phyloP scores from a whole-genome alignment of 2,329 filamentous ascomycete genomes.

The Beauveria pseudobassiana region DNA sequence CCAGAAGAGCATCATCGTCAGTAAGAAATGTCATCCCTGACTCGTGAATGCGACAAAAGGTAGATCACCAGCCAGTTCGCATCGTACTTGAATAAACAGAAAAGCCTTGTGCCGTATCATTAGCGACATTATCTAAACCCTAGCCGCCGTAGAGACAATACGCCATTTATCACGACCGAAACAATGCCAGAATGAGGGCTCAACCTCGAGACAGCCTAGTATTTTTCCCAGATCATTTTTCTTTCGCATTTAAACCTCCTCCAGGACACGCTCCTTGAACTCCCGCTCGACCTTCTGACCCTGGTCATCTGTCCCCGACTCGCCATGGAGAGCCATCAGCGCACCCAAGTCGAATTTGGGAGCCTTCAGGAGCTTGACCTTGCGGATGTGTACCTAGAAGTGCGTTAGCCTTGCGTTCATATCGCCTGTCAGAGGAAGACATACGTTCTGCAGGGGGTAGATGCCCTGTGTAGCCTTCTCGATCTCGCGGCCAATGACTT shows the following conservation, averaged over 20 bases:
- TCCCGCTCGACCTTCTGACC: constrained; percentile 98
- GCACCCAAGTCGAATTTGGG: constrained; percentile 99
- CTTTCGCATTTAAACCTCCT: constrained; percentile 68
- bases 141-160: constrained; percentile 35
- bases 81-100: neutral
- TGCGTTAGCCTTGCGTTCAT: constrained; percentile 16
- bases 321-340: constrained; percentile 93
- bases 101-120: constrained; percentile 27
- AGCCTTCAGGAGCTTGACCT: constrained; percentile 98
- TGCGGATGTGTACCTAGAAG: constrained; percentile 91
- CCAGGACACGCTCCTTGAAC: constrained; percentile 97
- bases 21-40: too few relatives aligned
- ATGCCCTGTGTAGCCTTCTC: constrained; percentile 99
- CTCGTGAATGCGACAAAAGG: too few relatives aligned
- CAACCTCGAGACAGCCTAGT: constrained; percentile 1
- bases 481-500: constrained; percentile 99
- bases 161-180: constrained; percentile 37
- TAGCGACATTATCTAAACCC: constrained; percentile 33
- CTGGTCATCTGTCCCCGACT: constrained; percentile 91
- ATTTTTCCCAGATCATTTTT: constrained; percentile 12
- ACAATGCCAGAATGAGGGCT: constrained; percentile 26
- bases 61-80: neutral
- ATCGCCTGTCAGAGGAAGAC: constrained; percentile 24
- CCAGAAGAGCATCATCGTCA: too few relatives aligned
- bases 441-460: constrained; percentile 97